Conservation (phyloP, 164 flowering plant genomes). For the Annona squamosa region DNA sequence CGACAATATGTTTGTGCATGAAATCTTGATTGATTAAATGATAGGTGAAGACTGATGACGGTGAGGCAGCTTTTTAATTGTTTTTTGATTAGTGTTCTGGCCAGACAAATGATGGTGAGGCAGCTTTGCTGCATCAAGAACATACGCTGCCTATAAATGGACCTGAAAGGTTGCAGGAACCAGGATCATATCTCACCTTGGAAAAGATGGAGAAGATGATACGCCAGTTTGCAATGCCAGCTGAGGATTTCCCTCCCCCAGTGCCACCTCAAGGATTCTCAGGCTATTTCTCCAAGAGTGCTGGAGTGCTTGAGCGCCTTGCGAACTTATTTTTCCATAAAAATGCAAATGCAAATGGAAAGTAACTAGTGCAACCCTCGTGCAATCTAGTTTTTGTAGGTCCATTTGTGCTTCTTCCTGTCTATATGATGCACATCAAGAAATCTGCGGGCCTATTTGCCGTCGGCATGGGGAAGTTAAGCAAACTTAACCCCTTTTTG, state of each 20-base stretch:
- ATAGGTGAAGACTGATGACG: neutral
- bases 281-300: conserved; percentile 89
- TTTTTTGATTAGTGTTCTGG: conserved; percentile 1
- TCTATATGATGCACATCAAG: neutral
- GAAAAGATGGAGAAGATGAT: conserved; percentile 86
- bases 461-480: neutral
- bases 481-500: neutral
- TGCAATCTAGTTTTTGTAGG: neutral
- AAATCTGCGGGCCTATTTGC: neutral
- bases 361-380: conserved; percentile 13
- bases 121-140: conserved; percentile 77
- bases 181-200: conserved; percentile 74
- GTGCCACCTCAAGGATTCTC: conserved; percentile 80
- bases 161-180: conserved; percentile 95
- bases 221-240: conserved; percentile 96
- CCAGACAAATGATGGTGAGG: conserved; percentile 68
- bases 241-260: conserved; percentile 92
- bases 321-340: conserved; percentile 83
- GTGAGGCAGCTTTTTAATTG: neutral
- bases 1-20: neutral
- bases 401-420: neutral
- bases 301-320: conserved; percentile 83
- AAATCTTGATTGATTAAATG: neutral
- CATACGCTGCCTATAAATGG: conserved; percentile 97
- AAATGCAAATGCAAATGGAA: conserved; percentile 45